Conservation (phyloP, 108 stramenopile genomes). For the Hondaea fermentalgiana region DNA sequence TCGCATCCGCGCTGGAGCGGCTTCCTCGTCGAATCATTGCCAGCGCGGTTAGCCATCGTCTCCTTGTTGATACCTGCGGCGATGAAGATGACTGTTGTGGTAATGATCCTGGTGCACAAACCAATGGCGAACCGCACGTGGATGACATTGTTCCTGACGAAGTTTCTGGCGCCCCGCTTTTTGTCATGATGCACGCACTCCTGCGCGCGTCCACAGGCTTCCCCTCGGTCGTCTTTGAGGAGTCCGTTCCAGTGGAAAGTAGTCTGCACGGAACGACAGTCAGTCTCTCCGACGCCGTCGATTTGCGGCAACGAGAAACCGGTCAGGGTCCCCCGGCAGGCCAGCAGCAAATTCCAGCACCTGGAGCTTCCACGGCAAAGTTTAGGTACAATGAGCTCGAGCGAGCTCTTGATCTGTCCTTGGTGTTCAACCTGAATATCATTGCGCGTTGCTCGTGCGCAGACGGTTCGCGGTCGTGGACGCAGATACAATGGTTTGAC, state of each 20-base stretch:
- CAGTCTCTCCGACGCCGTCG: neutral
- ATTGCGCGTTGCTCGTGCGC: neutral
- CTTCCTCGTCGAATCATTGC: neutral
- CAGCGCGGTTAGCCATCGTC: neutral
- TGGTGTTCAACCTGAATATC: slow-evolving; percentile 5
- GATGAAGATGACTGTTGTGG: neutral
- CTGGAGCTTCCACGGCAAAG: neutral
- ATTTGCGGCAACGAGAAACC: neutral
- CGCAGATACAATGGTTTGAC: neutral
- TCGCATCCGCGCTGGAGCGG: neutral
- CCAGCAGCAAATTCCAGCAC: too few species aligned
- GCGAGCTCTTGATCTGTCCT: neutral
- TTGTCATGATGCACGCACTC: neutral
- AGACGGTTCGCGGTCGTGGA: neutral
- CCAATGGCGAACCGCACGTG: neutral
- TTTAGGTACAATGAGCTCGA: neutral
- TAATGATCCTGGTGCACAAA: too few species aligned
- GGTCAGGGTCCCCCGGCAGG: too few species aligned
- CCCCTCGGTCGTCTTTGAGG: neutral
- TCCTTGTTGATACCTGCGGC: neutral
- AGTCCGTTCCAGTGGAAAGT: neutral
- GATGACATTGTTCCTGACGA: neutral
- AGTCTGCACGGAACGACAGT: too few species aligned
- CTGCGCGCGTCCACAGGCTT: neutral
- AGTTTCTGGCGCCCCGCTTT: neutral